Evolutionary conservation across 1,284 basidiomycete genomes (phyloP), one percentile per base, ranked within the genome.

Genomic region (Porodaedalea pini): DNA sequence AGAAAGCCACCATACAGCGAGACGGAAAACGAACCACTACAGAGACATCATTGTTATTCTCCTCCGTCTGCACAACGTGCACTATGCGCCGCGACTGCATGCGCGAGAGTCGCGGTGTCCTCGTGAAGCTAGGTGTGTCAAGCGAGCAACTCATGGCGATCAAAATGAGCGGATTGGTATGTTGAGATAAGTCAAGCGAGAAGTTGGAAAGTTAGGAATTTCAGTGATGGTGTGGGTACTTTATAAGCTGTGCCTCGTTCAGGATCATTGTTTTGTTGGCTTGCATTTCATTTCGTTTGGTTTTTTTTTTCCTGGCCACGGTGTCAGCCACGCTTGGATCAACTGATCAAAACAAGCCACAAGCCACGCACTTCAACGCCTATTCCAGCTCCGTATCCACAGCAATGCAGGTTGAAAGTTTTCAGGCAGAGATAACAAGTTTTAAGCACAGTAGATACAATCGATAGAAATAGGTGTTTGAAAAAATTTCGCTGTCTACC

Each of bases 341-440:
- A 29, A 47, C 8, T 47, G 23, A 47, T 25, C 8, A 29, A 13
- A 25, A 15, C 31, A 31, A 23, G 41, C 41, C 29, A 29, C 29
- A 29, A 31, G n/a, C 25, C 45, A 47, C 45, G 29, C 45, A 31
- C 45, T 25, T 45, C 11, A 45, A 29, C 44, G 15, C 23, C 13
- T 4, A 17, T 23, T 23, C 21, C 41, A 23, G 21, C 41, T 11
- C 41, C 2, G 21, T 21, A 1, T 21, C 70, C 71, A 13, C 67
- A 66, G 3, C 62, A 45, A 17, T 50, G 48, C 39, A 21, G 3
- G 17, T 43, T 17, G 41, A 19, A 21, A 21, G 21, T 21, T 17
- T 1, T 21, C 21, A 11, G 25, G 19, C 1, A 44, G 21, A 19
- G 41, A 23, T 44, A 21, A 44, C 19, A 23, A 21, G 6, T 21